phyloP scores from a whole-genome alignment of 1,139 yeast genomes.

The Diutina rugosa region DNA sequence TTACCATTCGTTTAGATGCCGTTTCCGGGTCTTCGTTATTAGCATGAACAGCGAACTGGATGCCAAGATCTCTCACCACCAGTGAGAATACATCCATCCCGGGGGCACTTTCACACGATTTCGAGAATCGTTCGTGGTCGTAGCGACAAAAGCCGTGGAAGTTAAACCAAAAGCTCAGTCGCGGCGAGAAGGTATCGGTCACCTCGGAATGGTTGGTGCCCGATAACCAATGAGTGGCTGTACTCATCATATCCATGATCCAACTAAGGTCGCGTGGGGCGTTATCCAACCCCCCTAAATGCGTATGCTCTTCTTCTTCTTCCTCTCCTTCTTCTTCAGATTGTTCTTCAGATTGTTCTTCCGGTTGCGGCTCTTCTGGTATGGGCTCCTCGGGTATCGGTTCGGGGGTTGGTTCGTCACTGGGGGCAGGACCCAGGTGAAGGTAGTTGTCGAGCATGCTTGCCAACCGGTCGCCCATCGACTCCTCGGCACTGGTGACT shows the following conservation, averaged over 20 bases:
- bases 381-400: not conserved
- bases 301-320: not conserved
- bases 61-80: not conserved
- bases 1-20: not conserved
- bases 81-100: not conserved
- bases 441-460: not conserved
- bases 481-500: not conserved
- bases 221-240: not conserved
- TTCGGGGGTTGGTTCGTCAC: not conserved
- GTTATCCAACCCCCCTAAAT: not conserved
- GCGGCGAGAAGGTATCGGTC: not conserved
- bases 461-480: not conserved
- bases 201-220: not conserved
- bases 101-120: not conserved
- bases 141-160: slow-evolving; percentile 1
- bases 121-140: not conserved
- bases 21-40: not conserved
- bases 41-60: not conserved
- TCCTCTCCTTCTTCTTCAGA: not conserved
- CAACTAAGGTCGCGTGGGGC: not conserved
- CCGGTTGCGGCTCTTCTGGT: not conserved
- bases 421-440: not conserved
- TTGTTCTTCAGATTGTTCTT: not conserved
- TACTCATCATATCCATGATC: not conserved
- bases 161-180: not conserved